phyloP scores from a whole-genome alignment of 768 basidiomycete genomes.

The Leccinum olivaceopallidum region DNA sequence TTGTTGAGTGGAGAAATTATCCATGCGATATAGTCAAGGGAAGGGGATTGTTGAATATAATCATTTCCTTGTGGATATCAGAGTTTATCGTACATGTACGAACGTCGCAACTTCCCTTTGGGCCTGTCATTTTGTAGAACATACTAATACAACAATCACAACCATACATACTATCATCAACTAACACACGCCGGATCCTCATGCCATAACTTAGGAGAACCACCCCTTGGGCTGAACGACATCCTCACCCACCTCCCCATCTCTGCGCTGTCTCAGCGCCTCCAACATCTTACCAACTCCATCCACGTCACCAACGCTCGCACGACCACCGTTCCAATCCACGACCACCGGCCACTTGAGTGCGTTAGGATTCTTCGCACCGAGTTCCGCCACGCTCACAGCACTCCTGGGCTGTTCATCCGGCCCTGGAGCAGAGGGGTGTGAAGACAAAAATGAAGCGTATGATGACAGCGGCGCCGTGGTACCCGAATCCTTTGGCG shows the following conservation, averaged over 20 bases:
- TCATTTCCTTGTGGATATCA: not conserved
- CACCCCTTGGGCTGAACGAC: conserved; percentile 53
- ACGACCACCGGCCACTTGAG: conserved; percentile 83
- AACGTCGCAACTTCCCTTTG: not conserved
- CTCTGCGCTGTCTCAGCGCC: conserved; percentile 59
- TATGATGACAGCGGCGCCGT: conserved; percentile 20
- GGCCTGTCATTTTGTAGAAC: not conserved
- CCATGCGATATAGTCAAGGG: not conserved
- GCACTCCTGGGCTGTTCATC: conserved; percentile 42
- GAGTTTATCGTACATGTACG: too few relatives aligned
- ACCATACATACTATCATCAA: too few relatives aligned
- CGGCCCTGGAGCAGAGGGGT: conserved; percentile 46
- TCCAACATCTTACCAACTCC: conserved; percentile 72
- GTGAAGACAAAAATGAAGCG: conserved; percentile 57
- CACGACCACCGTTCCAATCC: conserved; percentile 69
- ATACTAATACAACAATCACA: not conserved
- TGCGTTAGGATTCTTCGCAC: conserved; percentile 53
- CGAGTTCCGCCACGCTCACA: conserved; percentile 51
- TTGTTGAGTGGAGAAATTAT: not conserved
- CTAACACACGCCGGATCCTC: not conserved
- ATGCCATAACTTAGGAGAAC: conserved; percentile 40
- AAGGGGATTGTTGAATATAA: not conserved
- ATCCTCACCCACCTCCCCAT: conserved; percentile 54
- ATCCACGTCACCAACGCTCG: conserved; percentile 65
- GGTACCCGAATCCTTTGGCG: conserved; percentile 32